Evolutionary conservation across 441 rosid genomes (phyloP), one percentile per base, ranked within the genome.

Genomic region (Metrosideros polymorpha): DNA sequence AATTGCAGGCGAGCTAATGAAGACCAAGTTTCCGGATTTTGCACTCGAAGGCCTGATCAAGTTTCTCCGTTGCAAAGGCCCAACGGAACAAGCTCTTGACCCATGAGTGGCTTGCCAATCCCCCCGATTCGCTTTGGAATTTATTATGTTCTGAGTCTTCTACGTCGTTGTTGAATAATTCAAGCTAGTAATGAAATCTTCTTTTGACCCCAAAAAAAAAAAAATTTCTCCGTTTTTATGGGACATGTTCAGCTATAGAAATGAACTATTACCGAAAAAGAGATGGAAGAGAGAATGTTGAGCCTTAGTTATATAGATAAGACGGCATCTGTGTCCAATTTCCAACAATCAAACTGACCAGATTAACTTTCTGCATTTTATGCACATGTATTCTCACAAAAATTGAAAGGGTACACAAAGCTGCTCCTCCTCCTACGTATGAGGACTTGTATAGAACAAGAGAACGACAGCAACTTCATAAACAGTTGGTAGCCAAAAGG

Each of bases 1-100:
- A 32, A 30, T 85, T 79, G 87, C 87, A 9, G 87, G 84, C 25
- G 87, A 85, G 84, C 32, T 85, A 53, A 85, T 85, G 84, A 85
- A 51, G 57, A 39, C 43, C 45, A 45, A 4, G 83, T 63, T 77
- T 55, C 52, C 84, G 9, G 87, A 85, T 10, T 3, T 52, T 1
- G 39, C 84, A 15, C 87, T 85, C 45, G 49, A 45, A 77, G 87
- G 75, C 49, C 84, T 85, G 7, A 79, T 53, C 12, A n/a, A 85
- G 75, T 85, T 85, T 50, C 87, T 85, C 84, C 45, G 6, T 55
- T 19, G 43, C 87, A 85, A n/a, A n/a, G n/a, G n/a, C n/a, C n/a
- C n/a, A n/a, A n/a, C n/a, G n/a, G n/a, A n/a, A n/a, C n/a, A n/a
- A n/a, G n/a, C n/a, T n/a, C n/a, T n/a, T n/a, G n/a, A n/a, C n/a